Base-by-base conservation (phyloP, 805 yeast genomes). In the Zygosaccharomyces gambellarensis region DNA sequence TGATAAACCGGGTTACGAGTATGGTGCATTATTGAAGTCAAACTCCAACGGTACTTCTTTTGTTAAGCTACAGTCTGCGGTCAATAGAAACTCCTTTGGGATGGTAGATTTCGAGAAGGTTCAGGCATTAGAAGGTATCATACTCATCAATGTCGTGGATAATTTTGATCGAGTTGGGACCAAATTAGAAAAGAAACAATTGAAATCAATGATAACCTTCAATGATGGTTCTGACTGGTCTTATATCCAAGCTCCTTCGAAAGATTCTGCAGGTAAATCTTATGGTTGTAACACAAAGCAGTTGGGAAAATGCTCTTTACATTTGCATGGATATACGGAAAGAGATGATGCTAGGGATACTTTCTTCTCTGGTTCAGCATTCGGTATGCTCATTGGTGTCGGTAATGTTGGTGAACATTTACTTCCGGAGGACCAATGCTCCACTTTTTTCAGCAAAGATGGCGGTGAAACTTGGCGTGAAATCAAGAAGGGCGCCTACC, bases 161-260 rank as follows among this genome's bases (percentile, higher is more conserved):
- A 86, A 86, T 57, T 66, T 77, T 0, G 77, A 76, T 6, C 77
- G 77, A 3, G 51, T 46, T 9, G 27, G 40, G 5, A 64, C 59
- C 5, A 55, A 58, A 1, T 80, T 79, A 6, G 69, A 72, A 4
- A 56, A 64, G 7, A 90, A 90, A 65, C 66, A 73, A 54, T 65
- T 92, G 51, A 82, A 81, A 63, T 78, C 97, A 0, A 76, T 73
- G 65, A 87, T 90, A 47, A 80, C 97, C 0, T 88, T 83, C 62
- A 89, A 89, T 65, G 97, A 94, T 66, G 99, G 97, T 49, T 87
- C 92, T 3, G 83, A 84, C 53, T 92, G 98, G 97, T 66, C 74
- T 4, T 81, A 72, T 51, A 58, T 94, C 17, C 62, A 66, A 1
- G 92, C 97, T 4, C 97, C 97, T 5, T 50, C 69, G 1, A 71